Base-by-base conservation (phyloP, 257 asterid genomes). In the Solanum chmielewskii region DNA sequence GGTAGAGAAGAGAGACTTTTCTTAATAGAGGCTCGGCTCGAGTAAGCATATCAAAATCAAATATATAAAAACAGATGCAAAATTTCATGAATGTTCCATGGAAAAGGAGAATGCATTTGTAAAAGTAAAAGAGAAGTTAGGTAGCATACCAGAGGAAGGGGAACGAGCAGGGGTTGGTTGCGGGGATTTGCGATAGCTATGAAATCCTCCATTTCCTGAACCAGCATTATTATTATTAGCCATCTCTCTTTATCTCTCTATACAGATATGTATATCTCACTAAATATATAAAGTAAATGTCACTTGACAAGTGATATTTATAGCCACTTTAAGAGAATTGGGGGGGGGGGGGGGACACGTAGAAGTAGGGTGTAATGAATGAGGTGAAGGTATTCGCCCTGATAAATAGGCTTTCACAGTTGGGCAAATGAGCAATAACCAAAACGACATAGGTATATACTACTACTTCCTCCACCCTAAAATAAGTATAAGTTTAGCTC, bases 381-480 rank as follows among this genome's bases (percentile, higher is more conserved):
- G 89, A 92, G 94, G 90, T 90, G 86, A 90, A 86, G 59, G 84
- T 87, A 94, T 94, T 94, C 93, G 93, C 92, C 91, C 92, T 91
- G 86, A 92, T 49, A 88, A 91, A 90, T 89, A 73, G 87, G 89
- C 52, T 64, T 89, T 66, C 91, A 85, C 90, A 88, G 92, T 91
- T 91, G 88, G 64, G 25, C 93, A 87, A 89, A 90, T 21, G 86
- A 86, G 87, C 74, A 92, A 88, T 92, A 88, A 93, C 95, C 91
- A 41, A 78, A n/a, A 47, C 59, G 11, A 10, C 25, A n/a, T 64
- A 64, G 15, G 6, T 11, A 11, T n/a, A 5, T n/a, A 11, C 16
- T 23, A 62, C 29, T 64, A 64, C 9, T 64, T 64, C 29, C 16
- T 64, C 16, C 3, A 11, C 18, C 8, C 15, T 7, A 64, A 62